Evolutionary conservation across 2,329 filamentous ascomycete species (phyloP), one percentile per base, ranked within the genome.

Genomic region (Apiospora aurea): DNA sequence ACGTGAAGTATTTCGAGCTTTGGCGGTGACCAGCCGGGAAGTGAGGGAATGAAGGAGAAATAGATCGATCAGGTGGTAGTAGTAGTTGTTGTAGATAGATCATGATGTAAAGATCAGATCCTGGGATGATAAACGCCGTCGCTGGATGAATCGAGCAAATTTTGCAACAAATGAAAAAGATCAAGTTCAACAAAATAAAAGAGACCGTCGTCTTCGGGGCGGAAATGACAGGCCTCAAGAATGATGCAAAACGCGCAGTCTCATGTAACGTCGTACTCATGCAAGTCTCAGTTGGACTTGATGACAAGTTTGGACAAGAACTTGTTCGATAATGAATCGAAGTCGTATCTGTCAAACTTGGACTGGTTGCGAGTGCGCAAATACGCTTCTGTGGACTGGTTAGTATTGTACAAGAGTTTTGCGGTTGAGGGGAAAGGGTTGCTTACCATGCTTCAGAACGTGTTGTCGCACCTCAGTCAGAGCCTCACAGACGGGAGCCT

Each of bases 291-390:
- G 86, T 97, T 97, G 79, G 96, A 94, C 78, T 96, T 94, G 82
- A 98, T 97, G 81, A 98, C 95, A 79, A 98, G 90, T 85, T 97
- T 97, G 49, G 95, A 97, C 77, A 98, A 86, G 87, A 98, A 98
- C 87, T 98, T 98, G 87, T 97, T 98, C 70, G 95, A 97, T 80
- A 98, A 85, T 73, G 92, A 96, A 86, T 98, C 96, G 81, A 98
- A 98, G 85, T 98, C 94, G 78, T 92, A 90, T 77, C 94, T 91
- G 85, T 97, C 93, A 82, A 97, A 98, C 83, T 92, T 94, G 79
- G 93, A 90, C 72, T 92, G 91, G 76, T 90, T 89, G 77, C 96
- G 93, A 73, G 91, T 91, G 79, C 94, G 92, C 74, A 98, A 89
- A 83, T 98, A 98, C 71, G 90, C 87, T 85, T 98, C 95, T 98